Percentiles rank a stretch among this genome's conserved stretches.
Evolutionary conservation across 179 eudicot genomes (phyloP).

Genomic region (Silene coronaria): DNA sequence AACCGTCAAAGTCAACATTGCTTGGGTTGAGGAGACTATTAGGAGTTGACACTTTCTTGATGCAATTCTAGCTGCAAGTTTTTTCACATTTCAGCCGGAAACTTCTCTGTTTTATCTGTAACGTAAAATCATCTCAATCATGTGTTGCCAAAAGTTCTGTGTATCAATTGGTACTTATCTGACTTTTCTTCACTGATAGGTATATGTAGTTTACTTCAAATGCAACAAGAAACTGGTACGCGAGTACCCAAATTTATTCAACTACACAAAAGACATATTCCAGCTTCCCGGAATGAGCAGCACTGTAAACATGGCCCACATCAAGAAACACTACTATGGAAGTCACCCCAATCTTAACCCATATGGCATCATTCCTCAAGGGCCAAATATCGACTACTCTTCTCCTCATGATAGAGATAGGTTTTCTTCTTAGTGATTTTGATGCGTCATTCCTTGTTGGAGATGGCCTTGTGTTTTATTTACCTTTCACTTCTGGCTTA

Average conservation of each 20-base stretch:
- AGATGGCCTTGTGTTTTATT: background rate
- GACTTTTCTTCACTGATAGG: slow-evolving; percentile 35
- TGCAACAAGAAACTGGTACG: slow-evolving; percentile 77
- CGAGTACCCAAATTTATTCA: slow-evolving; percentile 80
- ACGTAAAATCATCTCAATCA: background rate
- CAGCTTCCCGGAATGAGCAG: slow-evolving; percentile 74
- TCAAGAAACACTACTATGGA: slow-evolving; percentile 81
- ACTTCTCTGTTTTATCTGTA: background rate
- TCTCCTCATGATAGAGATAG: slow-evolving; percentile 68
- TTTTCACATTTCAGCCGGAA: background rate
- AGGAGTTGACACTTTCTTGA: background rate
- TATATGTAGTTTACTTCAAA: slow-evolving; percentile 90
- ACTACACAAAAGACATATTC: slow-evolving; percentile 79
- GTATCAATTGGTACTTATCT: background rate
- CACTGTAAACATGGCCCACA: slow-evolving; percentile 78
- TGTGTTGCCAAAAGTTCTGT: background rate
- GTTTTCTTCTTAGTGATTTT: slow-evolving; percentile 33
- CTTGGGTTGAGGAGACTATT: background rate
- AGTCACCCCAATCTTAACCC: slow-evolving; percentile 74
- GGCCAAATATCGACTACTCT: slow-evolving; percentile 65
- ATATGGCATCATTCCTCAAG: slow-evolving; percentile 66
- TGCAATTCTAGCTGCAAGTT: background rate
- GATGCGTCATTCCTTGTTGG: background rate
- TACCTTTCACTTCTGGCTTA: background rate
- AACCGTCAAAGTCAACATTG: too few species aligned